phyloP scores from a whole-genome alignment of 164 flowering plant species.

The Vitis rupestris region DNA sequence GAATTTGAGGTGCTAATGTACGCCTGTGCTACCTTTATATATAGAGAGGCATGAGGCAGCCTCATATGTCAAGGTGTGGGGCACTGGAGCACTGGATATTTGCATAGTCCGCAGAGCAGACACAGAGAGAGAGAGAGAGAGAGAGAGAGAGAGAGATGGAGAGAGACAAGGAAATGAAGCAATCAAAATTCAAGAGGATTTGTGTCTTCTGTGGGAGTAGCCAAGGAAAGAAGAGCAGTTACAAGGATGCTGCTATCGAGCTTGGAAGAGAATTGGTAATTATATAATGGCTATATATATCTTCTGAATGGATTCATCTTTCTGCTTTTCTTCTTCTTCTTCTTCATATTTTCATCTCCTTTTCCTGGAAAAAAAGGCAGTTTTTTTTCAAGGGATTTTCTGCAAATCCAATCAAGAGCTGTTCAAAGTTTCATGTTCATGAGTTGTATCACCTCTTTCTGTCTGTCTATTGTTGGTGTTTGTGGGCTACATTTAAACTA shows the following conservation, averaged over 20 bases:
- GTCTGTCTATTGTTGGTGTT: no score
- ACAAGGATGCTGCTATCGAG: slow-evolving; percentile 48
- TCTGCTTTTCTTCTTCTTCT: neutral
- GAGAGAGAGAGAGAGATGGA: slow-evolving; percentile 15
- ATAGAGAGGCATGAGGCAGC: slow-evolving; percentile 5
- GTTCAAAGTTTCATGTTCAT: no score
- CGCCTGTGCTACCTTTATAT: slow-evolving; percentile 18
- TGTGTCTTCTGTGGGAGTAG: slow-evolving; percentile 64
- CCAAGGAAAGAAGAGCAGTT: slow-evolving; percentile 44
- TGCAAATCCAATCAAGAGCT: no score
- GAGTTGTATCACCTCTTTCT: neutral
- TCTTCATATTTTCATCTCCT: neutral
- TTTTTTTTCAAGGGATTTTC: slow-evolving; percentile 2
- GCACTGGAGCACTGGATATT: neutral
- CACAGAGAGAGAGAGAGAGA: slow-evolving; percentile 15
- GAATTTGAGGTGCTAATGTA: slow-evolving; percentile 2
- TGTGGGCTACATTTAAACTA: no score
- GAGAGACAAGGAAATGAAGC: slow-evolving; percentile 27
- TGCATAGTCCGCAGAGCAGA: neutral
- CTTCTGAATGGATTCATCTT: neutral
- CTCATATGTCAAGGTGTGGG: neutral
- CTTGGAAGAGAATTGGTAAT: slow-evolving; percentile 47
- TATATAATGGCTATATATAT: neutral
- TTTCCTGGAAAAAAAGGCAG: neutral
- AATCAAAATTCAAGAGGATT: slow-evolving; percentile 46